These are phyloP conservation scores for Geotrichum phurueaensis DNA, from an alignment of 1,139 yeast species.

Conservation along the genomic window DNA sequence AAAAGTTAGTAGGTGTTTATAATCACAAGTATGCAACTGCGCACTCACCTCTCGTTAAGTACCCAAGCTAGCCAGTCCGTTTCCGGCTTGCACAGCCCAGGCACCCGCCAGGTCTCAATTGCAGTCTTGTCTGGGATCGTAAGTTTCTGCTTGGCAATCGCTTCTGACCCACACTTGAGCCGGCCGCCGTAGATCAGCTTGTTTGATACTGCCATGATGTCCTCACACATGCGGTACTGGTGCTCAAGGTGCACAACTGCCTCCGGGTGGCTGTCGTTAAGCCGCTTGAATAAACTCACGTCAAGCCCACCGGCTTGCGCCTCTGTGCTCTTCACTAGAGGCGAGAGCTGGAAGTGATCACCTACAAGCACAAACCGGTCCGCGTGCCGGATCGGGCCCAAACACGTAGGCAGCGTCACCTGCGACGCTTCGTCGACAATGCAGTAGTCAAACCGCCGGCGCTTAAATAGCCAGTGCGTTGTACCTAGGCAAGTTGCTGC, in stretches of 20 bases:
- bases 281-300: conserved; percentile 63
- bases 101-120: conserved; percentile 15
- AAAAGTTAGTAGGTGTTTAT: not conserved
- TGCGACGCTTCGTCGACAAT: conserved; percentile 97
- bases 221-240: conserved; percentile 91
- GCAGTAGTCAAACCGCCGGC: conserved; percentile 77
- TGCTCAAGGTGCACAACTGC: conserved; percentile 67
- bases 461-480: conserved; percentile 46
- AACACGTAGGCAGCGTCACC: conserved; percentile 79
- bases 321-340: conserved; percentile 60
- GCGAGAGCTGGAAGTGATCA: conserved; percentile 89
- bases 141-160: conserved; percentile 55
- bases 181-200: conserved; percentile 68
- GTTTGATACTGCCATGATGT: conserved; percentile 79
- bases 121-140: conserved; percentile 39
- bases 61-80: conserved; percentile 44
- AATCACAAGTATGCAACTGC: too few relatives aligned
- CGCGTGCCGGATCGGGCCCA: conserved; percentile 79
- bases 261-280: conserved; percentile 67
- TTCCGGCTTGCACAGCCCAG: not conserved
- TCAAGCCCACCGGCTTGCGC: conserved; percentile 58
- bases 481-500: conserved; percentile 87
- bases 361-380: conserved; percentile 86
- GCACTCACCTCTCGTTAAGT: conserved; percentile 39
- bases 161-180: conserved; percentile 65